A percentile compares a stretch with the other conserved stretches of the same genome.
Evolutionary conservation across 2,329 filamentous ascomycete species (phyloP).

Genomic region (Clonostachys solani): DNA sequence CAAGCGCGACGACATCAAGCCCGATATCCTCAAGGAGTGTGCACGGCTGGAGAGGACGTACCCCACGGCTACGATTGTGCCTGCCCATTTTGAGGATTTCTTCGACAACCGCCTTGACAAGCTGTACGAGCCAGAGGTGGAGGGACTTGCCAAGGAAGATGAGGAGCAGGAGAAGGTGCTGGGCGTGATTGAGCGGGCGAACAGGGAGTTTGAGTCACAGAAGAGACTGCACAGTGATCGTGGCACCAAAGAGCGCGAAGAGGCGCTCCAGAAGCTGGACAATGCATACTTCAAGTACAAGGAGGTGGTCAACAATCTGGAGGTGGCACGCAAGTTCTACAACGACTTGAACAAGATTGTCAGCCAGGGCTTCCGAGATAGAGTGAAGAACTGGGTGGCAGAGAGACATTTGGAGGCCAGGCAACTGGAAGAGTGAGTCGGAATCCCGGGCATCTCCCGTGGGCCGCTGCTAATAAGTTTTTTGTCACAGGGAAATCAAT

Average conservation of each 20-base stretch:
- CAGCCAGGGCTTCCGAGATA: slow-evolving; percentile 71
- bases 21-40: slow-evolving; percentile 77
- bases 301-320: slow-evolving; percentile 87
- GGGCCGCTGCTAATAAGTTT: slow-evolving; percentile 1
- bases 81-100: slow-evolving; percentile 87
- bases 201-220: slow-evolving; percentile 71
- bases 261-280: slow-evolving; percentile 81
- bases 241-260: slow-evolving; percentile 70
- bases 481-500: slow-evolving; percentile 36
- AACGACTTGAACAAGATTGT: slow-evolving; percentile 92
- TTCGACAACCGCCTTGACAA: slow-evolving; percentile 75
- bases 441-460: neutral
- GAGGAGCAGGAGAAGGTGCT: slow-evolving; percentile 72
- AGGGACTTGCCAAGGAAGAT: slow-evolving; percentile 65
- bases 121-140: slow-evolving; percentile 75
- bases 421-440: slow-evolving; percentile 66
- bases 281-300: slow-evolving; percentile 95
- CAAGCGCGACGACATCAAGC: slow-evolving; percentile 83
- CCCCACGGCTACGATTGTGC: slow-evolving; percentile 77
- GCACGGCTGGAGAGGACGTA: slow-evolving; percentile 81
- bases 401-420: slow-evolving; percentile 77
- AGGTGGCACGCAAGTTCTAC: slow-evolving; percentile 92
- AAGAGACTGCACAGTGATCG: slow-evolving; percentile 60
- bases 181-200: slow-evolving; percentile 67
- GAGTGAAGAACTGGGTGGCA: slow-evolving; percentile 73